Evolutionary conservation across 345 rosid genomes (phyloP), one percentile per base, ranked within the genome.

Genomic region (Citrus unshiu): DNA sequence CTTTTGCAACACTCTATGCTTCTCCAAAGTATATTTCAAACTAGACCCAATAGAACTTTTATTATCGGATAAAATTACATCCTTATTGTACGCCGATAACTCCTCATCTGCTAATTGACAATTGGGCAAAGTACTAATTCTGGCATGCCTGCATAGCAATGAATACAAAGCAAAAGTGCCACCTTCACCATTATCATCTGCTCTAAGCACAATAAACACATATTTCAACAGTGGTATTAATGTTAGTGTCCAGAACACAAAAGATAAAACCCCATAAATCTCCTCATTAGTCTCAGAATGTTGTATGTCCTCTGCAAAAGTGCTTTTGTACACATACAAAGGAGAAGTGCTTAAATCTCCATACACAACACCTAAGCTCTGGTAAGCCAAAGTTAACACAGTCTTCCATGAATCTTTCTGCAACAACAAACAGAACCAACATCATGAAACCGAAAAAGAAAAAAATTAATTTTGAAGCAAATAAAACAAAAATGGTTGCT

Each of bases 101-200:
- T 93, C 93, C 86, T 90, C 95, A 87, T 93, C 98, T 0, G 96
- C 98, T 68, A 91, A 81, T 84, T 93, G 98, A 73, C 87, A 90
- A 87, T 88, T 93, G 78, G 96, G 96, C 79, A 93, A 82, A 72
- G 92, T 85, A 84, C 89, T 86, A 78, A 93, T 87, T 69, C 92
- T 87, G 76, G 95, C 96, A 82, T 93, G 91, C 32, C 98, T 87
- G 81, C 96, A 93, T 4, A 93, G 78, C 73, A 93, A 68, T 19
- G 98, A 93, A 81, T 91, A 93, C 70, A 93, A 84, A 80, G 98
- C 98, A 82, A 93, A 91, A 68, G 98, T 90, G 32, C 96, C 98
- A 74, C 98, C 98, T 85, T 93, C 98, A 4, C 96, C 98, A 81
- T 93, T 93, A 78, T 93, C 98, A 77, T 93, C 93, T 77, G 98